Conservation (phyloP, 495 filamentous ascomycete genomes). For the Podospora conica region DNA sequence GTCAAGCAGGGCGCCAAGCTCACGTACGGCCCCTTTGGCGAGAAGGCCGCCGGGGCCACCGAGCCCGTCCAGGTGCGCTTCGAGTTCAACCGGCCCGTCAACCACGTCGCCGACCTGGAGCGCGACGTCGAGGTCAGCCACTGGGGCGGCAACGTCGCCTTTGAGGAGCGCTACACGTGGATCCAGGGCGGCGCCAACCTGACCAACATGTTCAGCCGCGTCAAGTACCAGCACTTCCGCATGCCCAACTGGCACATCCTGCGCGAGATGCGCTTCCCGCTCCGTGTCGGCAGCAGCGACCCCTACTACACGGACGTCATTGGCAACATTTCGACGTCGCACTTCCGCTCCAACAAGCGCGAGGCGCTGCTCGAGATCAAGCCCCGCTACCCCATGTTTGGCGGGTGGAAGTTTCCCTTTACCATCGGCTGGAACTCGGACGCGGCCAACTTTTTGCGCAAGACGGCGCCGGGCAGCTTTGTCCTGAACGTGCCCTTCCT, state of each 20-base stretch:
- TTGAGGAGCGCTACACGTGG: slow-evolving; percentile 89
- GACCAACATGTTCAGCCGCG: slow-evolving; percentile 75
- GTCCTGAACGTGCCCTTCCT: slow-evolving; percentile 95
- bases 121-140: slow-evolving; percentile 92
- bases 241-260: slow-evolving; percentile 68
- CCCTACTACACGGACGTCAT: slow-evolving; percentile 96
- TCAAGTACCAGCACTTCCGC: slow-evolving; percentile 74
- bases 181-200: slow-evolving; percentile 81
- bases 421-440: slow-evolving; percentile 90
- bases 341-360: slow-evolving; percentile 70
- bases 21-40: slow-evolving; percentile 86
- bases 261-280: slow-evolving; percentile 72
- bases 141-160: slow-evolving; percentile 94
- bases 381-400: slow-evolving; percentile 89
- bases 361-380: slow-evolving; percentile 83
- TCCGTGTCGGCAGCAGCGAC: slow-evolving; percentile 69
- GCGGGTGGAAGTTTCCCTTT: slow-evolving; percentile 97
- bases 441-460: slow-evolving; percentile 68
- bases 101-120: slow-evolving; percentile 67
- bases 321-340: slow-evolving; percentile 91
- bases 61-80: slow-evolving; percentile 76
- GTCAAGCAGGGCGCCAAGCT: slow-evolving; percentile 77
- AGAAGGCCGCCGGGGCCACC: slow-evolving; percentile 63
- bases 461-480: slow-evolving; percentile 56
- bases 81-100: slow-evolving; percentile 90